Base-by-base conservation (phyloP, 2,329 filamentous ascomycete genomes). In the Colletotrichum phormii region DNA sequence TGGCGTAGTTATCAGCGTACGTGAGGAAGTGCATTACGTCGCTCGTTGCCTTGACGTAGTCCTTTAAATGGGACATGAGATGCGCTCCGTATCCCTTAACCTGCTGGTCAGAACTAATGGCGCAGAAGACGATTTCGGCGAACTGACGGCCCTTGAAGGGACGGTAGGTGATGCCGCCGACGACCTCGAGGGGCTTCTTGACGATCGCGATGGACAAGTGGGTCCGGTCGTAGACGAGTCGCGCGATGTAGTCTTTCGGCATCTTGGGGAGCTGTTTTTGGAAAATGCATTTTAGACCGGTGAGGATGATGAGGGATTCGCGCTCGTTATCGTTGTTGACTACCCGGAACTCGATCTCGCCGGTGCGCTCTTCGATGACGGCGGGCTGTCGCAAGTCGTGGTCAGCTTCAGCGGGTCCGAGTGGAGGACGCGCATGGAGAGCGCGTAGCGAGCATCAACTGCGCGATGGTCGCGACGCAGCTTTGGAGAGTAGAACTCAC, bases 251-350 rank as follows among this genome's bases (percentile, higher is more conserved):
- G 80, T 98, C 97, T 83, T 98, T 98, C 15, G 97, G 97, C 97
- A 99, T 99, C 83, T 98, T 98, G 0, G 97, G 97, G 6, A 99
- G 88, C 80, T 99, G 97, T 78, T 98, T 98, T 81, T 99, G 97
- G 79, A 99, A 98, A 76, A 99, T 97, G 80, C 95, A 98, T 81
- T 98, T 99, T 67, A 99, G 87, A 15, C 97, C 97, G 0, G 96
- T 98, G 72, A 99, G 88, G 77, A 99, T 97, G 79, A 98, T 97
- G 76, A 95, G 92, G 80, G 94, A 97, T 79, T 98, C 95, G 75
- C 93, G 90, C 49, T 92, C 89, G 78, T 94, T 93, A 80, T 99
- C 97, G 80, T 99, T 99, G 87, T 98, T 98, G 78, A 99, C 97
- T 7, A 98, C 97, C 60, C 95, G 92, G 82, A 98, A 98, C 82